Base-by-base conservation (phyloP, 2,329 filamentous ascomycete genomes). In the Blumeria hordei region DNA sequence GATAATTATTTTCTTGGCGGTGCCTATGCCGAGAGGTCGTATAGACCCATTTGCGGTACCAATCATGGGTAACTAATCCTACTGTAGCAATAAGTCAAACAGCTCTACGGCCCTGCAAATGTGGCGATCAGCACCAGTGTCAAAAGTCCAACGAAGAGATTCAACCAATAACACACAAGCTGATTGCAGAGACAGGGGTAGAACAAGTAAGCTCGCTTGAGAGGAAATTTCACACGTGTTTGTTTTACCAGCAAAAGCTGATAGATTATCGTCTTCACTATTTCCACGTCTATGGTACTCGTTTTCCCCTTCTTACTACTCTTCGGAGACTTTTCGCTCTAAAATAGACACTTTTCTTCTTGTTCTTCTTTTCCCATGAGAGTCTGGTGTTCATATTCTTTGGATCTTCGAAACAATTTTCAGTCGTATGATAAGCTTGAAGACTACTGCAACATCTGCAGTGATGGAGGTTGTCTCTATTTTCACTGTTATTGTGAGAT, bases 391-490 rank as follows among this genome's bases (percentile, higher is more conserved):
- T 18, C 39, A 36, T 52, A 33, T 52, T 50, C 28, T 52, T 52
- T 11, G 49, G 49, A 33, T 52, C 49, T 52, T 52, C 49, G 39
- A 52, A 37, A 37, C 49, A 52, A 36, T 52, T 52, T 34, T 10
- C 49, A n/a, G 33, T 37, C 9, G 45, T 32, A 32, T 49, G 45
- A 49, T 28, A 28, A 9, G 45, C 12, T 33, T 49, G 45, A 28
- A 28, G 45, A 6, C 33, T 49, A 16, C 45, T 28, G 33, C 45
- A 49, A n/a, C 9, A 12, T 49, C 33, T 49, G 21, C 45, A 49
- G 16, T 49, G 8, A 49, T 28, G 16, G 12, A 49, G 33, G 21
- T 12, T 16, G 45, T 28, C 45, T 16, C 16, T 49, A 32, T n/a
- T 49, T 49, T 28, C 16, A 33, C 9, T 12, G 45, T 49, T 49